These are phyloP conservation scores for Viridothelium virens DNA, from an alignment of 495 filamentous ascomycete genomes.

Conservation along the genomic window DNA sequence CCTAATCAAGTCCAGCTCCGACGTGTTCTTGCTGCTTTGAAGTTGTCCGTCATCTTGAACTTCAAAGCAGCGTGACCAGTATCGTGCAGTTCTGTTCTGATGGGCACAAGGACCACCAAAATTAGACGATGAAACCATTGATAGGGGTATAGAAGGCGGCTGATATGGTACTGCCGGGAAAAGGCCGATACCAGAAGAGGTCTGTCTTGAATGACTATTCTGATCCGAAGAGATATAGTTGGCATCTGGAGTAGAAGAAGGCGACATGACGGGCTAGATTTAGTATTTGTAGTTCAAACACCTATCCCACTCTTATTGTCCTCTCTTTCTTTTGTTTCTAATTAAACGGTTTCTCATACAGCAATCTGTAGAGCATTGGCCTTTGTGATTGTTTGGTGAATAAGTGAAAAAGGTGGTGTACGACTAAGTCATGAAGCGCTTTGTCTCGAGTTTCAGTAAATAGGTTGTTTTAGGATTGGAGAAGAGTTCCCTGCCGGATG, in stretches of 20 bases:
- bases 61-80: not conserved
- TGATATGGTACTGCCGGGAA: not conserved
- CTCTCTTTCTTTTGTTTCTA: not conserved
- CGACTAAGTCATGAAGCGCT: not conserved
- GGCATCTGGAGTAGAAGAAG: not conserved
- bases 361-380: not conserved
- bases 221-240: constrained; percentile 1
- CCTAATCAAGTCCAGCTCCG: not conserved
- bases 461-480: not conserved
- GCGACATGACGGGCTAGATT: not conserved
- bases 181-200: not conserved
- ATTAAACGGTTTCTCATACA: not conserved
- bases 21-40: not conserved
- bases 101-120: constrained; percentile 4
- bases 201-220: not conserved
- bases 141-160: not conserved
- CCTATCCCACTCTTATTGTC: not conserved
- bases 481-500: not conserved
- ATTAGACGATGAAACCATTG: not conserved
- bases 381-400: not conserved
- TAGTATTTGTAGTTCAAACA: not conserved
- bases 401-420: not conserved
- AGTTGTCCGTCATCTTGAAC: constrained; percentile 3
- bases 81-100: not conserved
- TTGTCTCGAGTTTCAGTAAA: not conserved